Evolutionary conservation across 75 land plant genomes (phyloP), one percentile per base, ranked within the genome.

Genomic region (Selaginella moellendorffii): DNA sequence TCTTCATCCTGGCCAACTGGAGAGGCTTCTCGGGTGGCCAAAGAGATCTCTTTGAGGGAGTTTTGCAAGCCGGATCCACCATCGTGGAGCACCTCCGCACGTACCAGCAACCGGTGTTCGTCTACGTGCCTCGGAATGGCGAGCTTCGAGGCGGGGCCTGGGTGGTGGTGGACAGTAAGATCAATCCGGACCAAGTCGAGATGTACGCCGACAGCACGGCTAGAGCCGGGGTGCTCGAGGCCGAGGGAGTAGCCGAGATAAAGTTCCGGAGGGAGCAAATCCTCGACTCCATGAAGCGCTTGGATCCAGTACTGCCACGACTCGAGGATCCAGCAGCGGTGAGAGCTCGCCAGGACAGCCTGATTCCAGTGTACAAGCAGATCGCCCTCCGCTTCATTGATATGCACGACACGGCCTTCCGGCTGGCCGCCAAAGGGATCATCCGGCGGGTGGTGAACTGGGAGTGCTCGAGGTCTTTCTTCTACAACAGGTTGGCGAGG

Each of bases 101-200:
- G 10, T 46, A 46, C 18, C 14, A 46, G 51, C 51, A 88, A 24
- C 97, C 97, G 17, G 96, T 83, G 21, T 92, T 92, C 69, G 89
- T 92, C 2, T 92, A 85, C 74, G 82, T 92, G 20, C 97, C 97
- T 0, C 85, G 78, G n/a, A n/a, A n/a, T n/a, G n/a, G n/a, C n/a
- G n/a, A n/a, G n/a, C n/a, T n/a, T n/a, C n/a, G n/a, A n/a, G 97
- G 95, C 36, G 97, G 97, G 2, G 97, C 97, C 18, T 92, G 97
- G 97, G 95, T 92, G 36, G 95, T 92, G 71, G 90, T 92, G 28
- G 97, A 88, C 61, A 83, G 97, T 77, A 82, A 78, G 61, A 88
- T 92, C 68, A 92, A 88, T 68, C 75, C 95, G 1, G 83, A 88
- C 42, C 85, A 88, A 54, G 85, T 92, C 27, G 98, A 92, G 72